phyloP scores from a whole-genome alignment of 371 early-diverging fungal genomes.

The Cokeromyces recurvatus region DNA sequence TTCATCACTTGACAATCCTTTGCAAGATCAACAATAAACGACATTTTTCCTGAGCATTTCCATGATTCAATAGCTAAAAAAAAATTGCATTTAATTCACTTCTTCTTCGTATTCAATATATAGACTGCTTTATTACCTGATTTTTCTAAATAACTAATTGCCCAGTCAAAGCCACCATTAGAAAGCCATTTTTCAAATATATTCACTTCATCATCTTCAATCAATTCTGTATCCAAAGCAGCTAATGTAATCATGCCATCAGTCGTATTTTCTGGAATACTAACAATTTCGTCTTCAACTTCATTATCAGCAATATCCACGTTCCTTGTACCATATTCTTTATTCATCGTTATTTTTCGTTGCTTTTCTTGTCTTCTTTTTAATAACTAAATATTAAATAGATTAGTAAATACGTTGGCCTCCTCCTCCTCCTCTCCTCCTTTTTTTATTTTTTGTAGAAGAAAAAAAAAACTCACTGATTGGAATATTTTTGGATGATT shows the following conservation, averaged over 20 bases:
- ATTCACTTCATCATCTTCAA: constrained; percentile 7
- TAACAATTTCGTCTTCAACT: neutral
- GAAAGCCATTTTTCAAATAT: neutral
- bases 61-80: constrained; percentile 15
- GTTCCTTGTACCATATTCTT: neutral
- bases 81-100: neutral
- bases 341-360: constrained; percentile 3
- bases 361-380: constrained; percentile 2
- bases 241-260: too few species aligned
- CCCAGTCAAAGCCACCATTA: neutral
- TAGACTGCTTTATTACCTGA: too few species aligned
- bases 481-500: constrained; percentile 67
- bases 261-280: neutral
- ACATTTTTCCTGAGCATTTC: constrained; percentile 25
- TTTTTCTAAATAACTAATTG: neutral
- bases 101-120: too few species aligned
- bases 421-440: too few species aligned
- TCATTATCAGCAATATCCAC: neutral
- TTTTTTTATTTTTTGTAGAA: neutral
- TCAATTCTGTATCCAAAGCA: neutral
- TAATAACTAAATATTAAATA: constrained; percentile 1
- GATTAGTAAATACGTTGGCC: too few species aligned
- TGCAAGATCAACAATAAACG: constrained; percentile 17
- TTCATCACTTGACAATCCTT: constrained; percentile 26
- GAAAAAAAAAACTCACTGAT: constrained; percentile 21